Evolutionary conservation across 208 protist genomes (phyloP), one percentile per base, ranked within the genome.

Genomic region (Vickermania spadyakhi): DNA sequence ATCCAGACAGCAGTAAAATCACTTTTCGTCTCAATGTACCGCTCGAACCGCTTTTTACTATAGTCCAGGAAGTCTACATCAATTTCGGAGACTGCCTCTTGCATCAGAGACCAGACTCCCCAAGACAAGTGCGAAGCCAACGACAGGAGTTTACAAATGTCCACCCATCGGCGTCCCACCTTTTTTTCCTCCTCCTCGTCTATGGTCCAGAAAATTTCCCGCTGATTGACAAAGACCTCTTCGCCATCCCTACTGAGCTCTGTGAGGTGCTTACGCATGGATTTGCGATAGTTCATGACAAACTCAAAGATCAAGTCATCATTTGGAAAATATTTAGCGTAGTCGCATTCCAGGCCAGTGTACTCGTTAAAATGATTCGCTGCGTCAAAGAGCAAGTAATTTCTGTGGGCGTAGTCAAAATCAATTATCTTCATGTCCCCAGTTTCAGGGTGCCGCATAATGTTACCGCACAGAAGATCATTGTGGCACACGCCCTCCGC

Each of bases 301-400:
- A 97, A 94, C 2, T 65, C 29, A 26, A 42, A 49, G 61, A 93
- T 93, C 22, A 86, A 68, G n/a, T 70, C 66, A 30, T 92, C 73
- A 5, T 67, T 73, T 2, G 93, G 93, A 62, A 92, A 96, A 64
- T 85, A 84, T 13, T 51, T 61, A 26, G 59, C 71, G 62, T 94
- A 95, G 70, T 96, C 78, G 68, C 86, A 94, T 30, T 96, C 86
- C 1, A 95, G 74, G 2, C 90, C 93, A 0, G 78, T 72, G 75
- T 94, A 94, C 68, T 97, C 93, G 67, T 90, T 89, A 58, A 97
- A 94, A 75, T 96, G 87, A 66, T 97, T 97, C 2, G 83, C 93
- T 31, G 94, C 66, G 56, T 97, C 93, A 64, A 91, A 97, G 0
- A 90, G 58, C 56, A 91, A 62, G 58, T 81, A 96, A 67, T 94